These are phyloP conservation scores for Notholithocarpus densiflorus DNA, from an alignment of 306 rosid genomes.

Conservation along the genomic window DNA sequence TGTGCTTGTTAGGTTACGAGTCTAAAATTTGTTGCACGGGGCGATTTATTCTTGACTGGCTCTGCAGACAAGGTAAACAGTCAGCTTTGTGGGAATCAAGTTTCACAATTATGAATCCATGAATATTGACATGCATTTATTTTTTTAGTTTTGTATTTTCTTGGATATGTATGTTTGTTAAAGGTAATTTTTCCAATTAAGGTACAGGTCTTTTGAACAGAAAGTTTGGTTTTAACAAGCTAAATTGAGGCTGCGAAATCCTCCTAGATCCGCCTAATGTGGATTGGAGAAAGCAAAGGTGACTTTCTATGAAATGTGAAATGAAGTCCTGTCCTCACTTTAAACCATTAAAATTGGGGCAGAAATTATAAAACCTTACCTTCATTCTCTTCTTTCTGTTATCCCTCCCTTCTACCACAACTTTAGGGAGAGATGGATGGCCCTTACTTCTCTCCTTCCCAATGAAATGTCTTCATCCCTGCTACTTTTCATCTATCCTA, in stretches of 20 bases:
- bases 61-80: slow-evolving; percentile 84
- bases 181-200: not conserved
- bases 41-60: slow-evolving; percentile 66
- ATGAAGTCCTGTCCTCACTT: not conserved
- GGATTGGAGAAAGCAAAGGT: not conserved
- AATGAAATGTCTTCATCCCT: no score
- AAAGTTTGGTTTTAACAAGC: not conserved
- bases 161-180: not conserved
- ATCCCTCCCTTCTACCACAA: not conserved
- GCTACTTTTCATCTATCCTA: no score
- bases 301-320: not conserved
- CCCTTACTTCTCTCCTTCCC: no score
- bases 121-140: not conserved
- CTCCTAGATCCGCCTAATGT: not conserved
- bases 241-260: not conserved
- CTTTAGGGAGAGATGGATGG: no score
- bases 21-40: slow-evolving; percentile 78
- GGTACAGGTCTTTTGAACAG: not conserved
- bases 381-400: not conserved
- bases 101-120: not conserved
- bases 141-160: not conserved
- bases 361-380: not conserved
- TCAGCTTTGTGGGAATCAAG: slow-evolving; percentile 1
- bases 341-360: not conserved
- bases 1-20: slow-evolving; percentile 66